phyloP scores from a whole-genome alignment of 202 grass and related monocot genomes.

The Dendrocalamus latiflorus region DNA sequence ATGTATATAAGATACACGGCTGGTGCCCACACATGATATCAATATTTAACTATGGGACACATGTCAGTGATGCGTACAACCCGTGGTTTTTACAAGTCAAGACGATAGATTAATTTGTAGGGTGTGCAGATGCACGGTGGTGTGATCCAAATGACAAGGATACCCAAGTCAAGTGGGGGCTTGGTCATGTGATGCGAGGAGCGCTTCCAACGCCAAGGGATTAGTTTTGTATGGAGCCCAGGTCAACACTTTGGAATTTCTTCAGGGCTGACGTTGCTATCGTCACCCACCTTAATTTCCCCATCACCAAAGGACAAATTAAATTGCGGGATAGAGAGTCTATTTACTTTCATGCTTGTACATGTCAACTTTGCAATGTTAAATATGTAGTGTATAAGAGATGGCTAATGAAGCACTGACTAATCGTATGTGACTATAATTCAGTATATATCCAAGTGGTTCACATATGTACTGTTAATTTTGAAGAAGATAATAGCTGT shows the following conservation, averaged over 20 bases:
- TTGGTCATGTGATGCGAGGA: constrained; percentile 69
- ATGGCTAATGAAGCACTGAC: constrained; percentile 19
- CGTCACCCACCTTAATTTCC: too few species aligned
- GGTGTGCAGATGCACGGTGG: background rate
- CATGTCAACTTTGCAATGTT: constrained; percentile 37
- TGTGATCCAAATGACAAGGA: too few species aligned
- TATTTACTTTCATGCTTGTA: constrained; percentile 3
- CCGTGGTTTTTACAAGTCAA: background rate
- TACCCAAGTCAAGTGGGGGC: constrained; percentile 47
- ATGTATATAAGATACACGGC: background rate
- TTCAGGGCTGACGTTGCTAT: too few species aligned
- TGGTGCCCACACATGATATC: background rate
- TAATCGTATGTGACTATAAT: background rate
- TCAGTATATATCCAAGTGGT: background rate
- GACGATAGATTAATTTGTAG: constrained; percentile 8
- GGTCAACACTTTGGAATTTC: constrained; percentile 69
- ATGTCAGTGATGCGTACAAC: constrained; percentile 16
- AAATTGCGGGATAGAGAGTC: constrained; percentile 13
- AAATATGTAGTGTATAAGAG: background rate
- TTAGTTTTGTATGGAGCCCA: constrained; percentile 46
- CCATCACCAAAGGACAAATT: background rate
- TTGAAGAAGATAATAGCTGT: background rate
- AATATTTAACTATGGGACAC: background rate
- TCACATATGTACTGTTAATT: background rate
- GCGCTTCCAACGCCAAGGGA: constrained; percentile 61